Evolutionary conservation across 2,329 filamentous ascomycete species (phyloP).

Genomic region (Fusarium oxysporum): DNA sequence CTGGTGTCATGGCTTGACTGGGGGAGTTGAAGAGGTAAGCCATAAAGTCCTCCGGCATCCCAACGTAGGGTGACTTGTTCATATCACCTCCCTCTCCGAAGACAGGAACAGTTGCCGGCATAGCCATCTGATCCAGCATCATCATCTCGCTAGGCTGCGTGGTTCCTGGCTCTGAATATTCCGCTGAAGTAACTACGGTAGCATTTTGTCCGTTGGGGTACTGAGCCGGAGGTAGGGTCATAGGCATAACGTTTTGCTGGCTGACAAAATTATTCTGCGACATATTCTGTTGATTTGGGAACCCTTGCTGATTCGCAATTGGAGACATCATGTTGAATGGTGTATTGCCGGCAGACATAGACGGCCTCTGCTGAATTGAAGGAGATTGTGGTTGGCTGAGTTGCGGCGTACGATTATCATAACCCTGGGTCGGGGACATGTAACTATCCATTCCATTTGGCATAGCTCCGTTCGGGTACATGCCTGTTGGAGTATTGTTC

Average conservation of each 20-base stretch:
- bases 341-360: slow-evolving; percentile 60
- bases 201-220: slow-evolving; percentile 54
- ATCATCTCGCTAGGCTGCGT: slow-evolving; percentile 66
- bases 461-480: slow-evolving; percentile 43
- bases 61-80: slow-evolving; percentile 85
- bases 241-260: slow-evolving; percentile 71
- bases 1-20: slow-evolving; percentile 54
- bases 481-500: slow-evolving; percentile 55
- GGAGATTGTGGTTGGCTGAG: slow-evolving; percentile 51
- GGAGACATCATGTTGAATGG: slow-evolving; percentile 66
- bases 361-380: slow-evolving; percentile 57
- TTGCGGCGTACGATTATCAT: slow-evolving; percentile 44
- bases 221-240: slow-evolving; percentile 71
- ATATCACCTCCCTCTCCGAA: slow-evolving; percentile 84
- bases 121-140: slow-evolving; percentile 71
- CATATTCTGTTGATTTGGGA: slow-evolving; percentile 59
- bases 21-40: slow-evolving; percentile 80
- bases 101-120: slow-evolving; percentile 80
- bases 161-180: slow-evolving; percentile 60
- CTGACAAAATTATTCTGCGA: slow-evolving; percentile 65
- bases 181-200: slow-evolving; percentile 51
- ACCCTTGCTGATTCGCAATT: slow-evolving; percentile 62
- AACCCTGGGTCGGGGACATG: slow-evolving; percentile 53
- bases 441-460: slow-evolving; percentile 56
- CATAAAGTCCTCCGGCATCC: slow-evolving; percentile 88